Percentiles rank a stretch among this genome's conserved stretches.
Evolutionary conservation across 1,139 yeast genomes (phyloP).

Genomic region (Geotrichum siamense): DNA sequence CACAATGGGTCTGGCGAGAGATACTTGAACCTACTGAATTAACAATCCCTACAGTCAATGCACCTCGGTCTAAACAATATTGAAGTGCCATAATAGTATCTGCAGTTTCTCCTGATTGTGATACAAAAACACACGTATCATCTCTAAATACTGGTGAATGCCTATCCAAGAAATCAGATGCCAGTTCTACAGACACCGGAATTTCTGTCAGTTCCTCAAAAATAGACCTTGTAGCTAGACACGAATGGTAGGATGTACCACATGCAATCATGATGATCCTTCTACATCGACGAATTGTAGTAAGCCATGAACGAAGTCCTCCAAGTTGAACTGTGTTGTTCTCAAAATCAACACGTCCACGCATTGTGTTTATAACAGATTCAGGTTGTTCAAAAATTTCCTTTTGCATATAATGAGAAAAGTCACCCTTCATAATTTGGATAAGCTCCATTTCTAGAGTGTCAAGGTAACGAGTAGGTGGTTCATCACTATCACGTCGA

Average conservation of each 20-base stretch:
- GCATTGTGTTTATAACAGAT: slow-evolving; percentile 96
- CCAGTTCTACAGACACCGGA: slow-evolving; percentile 93
- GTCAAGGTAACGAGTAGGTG: slow-evolving; percentile 91
- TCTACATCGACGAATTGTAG: slow-evolving; percentile 89
- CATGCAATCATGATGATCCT: slow-evolving; percentile 98
- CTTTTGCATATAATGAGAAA: slow-evolving; percentile 96
- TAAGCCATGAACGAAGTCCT: slow-evolving; percentile 77
- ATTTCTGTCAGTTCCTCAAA: slow-evolving; percentile 96
- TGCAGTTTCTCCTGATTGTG: slow-evolving; percentile 99
- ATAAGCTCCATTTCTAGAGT: slow-evolving; percentile 95
- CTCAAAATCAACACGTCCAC: slow-evolving; percentile 96
- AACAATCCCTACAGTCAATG: slow-evolving; percentile 94
- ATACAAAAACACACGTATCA: slow-evolving; percentile 94
- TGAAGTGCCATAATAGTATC: slow-evolving; percentile 93
- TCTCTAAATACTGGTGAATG: slow-evolving; percentile 94
- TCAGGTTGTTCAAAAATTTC: slow-evolving; percentile 99
- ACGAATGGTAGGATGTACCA: slow-evolving; percentile 98
- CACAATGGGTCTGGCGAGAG: slow-evolving; percentile 95
- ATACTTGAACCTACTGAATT: slow-evolving; percentile 92
- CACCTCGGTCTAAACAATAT: slow-evolving; percentile 95
- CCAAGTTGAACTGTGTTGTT: slow-evolving; percentile 74
- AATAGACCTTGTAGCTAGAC: slow-evolving; percentile 92
- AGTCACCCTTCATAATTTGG: slow-evolving; percentile 96
- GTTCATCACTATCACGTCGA: slow-evolving; percentile 80
- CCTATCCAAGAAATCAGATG: slow-evolving; percentile 95